A percentile compares a stretch with the other conserved stretches of the same genome.
Evolutionary conservation across 2,329 filamentous ascomycete species (phyloP).

Genomic region (Fusarium falciforme): DNA sequence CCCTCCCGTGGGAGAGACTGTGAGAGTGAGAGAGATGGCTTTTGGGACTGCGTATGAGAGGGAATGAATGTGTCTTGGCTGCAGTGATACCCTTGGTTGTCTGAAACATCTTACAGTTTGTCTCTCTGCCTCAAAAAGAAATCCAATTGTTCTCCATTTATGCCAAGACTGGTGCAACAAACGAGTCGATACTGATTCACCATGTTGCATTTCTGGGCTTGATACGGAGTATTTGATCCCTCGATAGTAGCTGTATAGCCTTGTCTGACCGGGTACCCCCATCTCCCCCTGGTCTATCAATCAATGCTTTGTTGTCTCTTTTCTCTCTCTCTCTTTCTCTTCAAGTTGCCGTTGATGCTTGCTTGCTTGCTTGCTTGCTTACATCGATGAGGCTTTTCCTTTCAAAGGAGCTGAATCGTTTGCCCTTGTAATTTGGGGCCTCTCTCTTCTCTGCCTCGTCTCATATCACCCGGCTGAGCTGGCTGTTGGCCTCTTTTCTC

Average conservation of each 20-base stretch:
- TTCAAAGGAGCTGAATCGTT: not conserved
- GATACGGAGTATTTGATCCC: not conserved
- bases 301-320: not conserved
- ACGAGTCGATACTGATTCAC: not conserved
- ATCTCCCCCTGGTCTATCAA: not conserved
- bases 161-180: not conserved
- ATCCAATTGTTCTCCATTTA: not conserved
- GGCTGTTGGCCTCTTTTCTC: constrained; percentile 9
- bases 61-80: not conserved
- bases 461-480: not conserved
- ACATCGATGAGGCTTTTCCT: not conserved
- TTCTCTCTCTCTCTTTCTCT: not conserved
- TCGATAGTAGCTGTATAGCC: not conserved
- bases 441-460: not conserved
- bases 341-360: not conserved
- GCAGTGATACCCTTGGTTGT: not conserved
- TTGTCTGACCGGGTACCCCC: not conserved
- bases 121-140: not conserved
- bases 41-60: not conserved
- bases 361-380: not conserved
- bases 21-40: not conserved
- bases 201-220: not conserved
- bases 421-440: not conserved
- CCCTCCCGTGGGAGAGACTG: not conserved
- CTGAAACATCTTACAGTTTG: not conserved